Base-by-base conservation (phyloP, 1,284 basidiomycete genomes). In the Mycena citricolor region DNA sequence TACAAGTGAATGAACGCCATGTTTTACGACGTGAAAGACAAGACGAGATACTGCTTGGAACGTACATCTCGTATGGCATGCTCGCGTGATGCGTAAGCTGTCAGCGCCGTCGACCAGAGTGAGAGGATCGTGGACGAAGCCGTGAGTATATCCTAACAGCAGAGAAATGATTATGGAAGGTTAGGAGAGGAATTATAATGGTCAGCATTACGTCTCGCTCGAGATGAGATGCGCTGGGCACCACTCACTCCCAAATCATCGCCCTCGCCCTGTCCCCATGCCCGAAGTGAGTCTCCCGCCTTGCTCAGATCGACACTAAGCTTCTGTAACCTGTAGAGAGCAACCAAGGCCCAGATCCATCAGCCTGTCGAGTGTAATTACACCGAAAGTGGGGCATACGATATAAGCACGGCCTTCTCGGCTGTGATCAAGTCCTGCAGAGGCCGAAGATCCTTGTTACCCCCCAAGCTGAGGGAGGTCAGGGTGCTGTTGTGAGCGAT, bases 391-490 rank as follows among this genome's bases (percentile, higher is more conserved):
- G n/a, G 26, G 34, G 75, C 83, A 51, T 69, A 88, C 79, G 83
- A 79, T 41, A 76, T 70, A 32, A 95, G 70, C 12, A 94, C 86
- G 4, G 76, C 68, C 69, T 97, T 97, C 67, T 97, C 94, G 1
- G 86, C 77, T 2, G 81, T 86, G 51, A 97, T 97, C 52, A 95
- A 73, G 58, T 94, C 91, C 61, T 97, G 93, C 4, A 97, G 69
- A 0, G 82, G 77, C 23, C 86, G 71, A 12, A 94, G 67, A 61
- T 95, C 93, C 57, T 84, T 83, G 61, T 93, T 94, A 0, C 86
- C 90, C 7, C 44, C 45, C 20, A 49, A 38, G 10, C 73, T 80
- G 4, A 94, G 67, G 0, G 81, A 73, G 20, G 90, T 84, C 12
- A 93, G 67, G 3, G 83, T 90, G 1, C 89, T 81, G 57, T 90